Conservation (phyloP, 2,329 filamentous ascomycete genomes). For the Cordyceps cicadae region DNA sequence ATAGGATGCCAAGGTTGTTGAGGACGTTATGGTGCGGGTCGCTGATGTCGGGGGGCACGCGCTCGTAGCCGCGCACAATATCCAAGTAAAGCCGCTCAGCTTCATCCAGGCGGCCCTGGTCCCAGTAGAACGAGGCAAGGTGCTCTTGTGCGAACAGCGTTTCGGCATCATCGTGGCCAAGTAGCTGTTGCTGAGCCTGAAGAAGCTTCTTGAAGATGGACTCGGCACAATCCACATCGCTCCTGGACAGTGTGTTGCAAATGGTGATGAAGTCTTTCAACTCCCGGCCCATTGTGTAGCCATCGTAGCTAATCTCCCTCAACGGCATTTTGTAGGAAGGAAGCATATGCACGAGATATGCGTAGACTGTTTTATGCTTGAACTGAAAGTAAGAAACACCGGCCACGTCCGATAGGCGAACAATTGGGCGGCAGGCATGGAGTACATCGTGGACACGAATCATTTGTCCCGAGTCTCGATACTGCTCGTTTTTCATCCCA, state of each 20-base stretch:
- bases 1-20: neutral
- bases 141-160: slow-evolving; percentile 1
- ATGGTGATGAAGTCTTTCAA: neutral
- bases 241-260: neutral
- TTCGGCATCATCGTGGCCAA: neutral
- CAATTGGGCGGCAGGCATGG: neutral
- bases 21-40: neutral
- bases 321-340: neutral
- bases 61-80: neutral
- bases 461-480: neutral
- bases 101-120: neutral
- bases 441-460: neutral
- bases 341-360: neutral
- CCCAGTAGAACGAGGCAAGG: neutral
- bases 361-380: neutral
- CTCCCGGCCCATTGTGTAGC: neutral
- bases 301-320: neutral
- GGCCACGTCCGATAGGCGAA: neutral
- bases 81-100: neutral
- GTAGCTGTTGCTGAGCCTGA: neutral
- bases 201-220: neutral
- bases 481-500: neutral
- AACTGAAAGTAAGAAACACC: neutral
- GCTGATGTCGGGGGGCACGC: neutral
- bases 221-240: neutral